phyloP scores from a whole-genome alignment of 169 alveolate species.

The Cyclospora cayetanensis region DNA sequence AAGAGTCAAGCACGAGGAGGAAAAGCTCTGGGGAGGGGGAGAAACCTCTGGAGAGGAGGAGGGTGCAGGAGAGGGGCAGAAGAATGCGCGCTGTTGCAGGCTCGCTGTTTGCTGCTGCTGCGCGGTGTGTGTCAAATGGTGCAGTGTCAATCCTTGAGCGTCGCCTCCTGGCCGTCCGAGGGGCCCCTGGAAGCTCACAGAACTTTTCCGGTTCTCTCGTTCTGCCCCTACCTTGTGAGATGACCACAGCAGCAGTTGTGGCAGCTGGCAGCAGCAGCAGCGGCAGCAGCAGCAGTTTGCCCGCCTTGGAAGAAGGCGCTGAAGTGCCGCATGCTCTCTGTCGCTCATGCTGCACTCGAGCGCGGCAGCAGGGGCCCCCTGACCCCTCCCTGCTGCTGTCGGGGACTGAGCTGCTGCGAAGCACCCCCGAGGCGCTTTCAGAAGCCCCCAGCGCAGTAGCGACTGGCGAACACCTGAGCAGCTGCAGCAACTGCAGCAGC shows the following conservation, averaged over 20 bases:
- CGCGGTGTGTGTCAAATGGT: neutral
- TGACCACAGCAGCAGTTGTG: conserved; percentile 14
- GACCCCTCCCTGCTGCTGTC: neutral
- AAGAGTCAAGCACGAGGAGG: too few relatives aligned
- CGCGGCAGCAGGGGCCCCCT: neutral
- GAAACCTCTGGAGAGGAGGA: too few relatives aligned
- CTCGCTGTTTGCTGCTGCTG: neutral
- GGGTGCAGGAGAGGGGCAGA: too few relatives aligned
- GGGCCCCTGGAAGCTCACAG: neutral
- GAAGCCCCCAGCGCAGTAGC: neutral
- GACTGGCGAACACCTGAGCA: neutral
- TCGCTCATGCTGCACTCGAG: conserved; percentile 40
- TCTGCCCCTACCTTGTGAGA: conserved; percentile 11
- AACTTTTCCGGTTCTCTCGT: neutral
- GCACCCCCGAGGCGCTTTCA: neutral
- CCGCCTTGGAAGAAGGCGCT: neutral
- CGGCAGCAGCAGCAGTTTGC: conserved; percentile 21
- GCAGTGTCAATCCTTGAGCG: conserved; percentile 29
- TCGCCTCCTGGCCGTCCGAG: conserved; percentile 32
- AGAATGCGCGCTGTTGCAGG: too few relatives aligned
- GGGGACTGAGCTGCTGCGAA: neutral
- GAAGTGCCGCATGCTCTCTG: neutral
- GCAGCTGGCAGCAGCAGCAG: neutral
- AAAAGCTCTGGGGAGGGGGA: too few relatives aligned
- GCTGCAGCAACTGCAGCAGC: conserved; percentile 34